phyloP scores from a whole-genome alignment of 805 yeast species.

The Cyberlindnera saturnus region DNA sequence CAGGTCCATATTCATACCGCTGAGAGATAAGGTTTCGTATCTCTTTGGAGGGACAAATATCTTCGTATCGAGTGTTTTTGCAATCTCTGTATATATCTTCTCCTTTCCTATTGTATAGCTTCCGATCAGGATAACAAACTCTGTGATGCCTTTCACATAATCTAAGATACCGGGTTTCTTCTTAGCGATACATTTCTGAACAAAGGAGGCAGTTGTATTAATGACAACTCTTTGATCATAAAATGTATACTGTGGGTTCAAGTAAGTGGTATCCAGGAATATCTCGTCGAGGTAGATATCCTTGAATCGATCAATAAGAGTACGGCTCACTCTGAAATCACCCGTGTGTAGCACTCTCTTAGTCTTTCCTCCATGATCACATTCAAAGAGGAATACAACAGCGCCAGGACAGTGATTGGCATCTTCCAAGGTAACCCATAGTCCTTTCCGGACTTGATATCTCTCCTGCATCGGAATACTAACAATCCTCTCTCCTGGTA shows the following conservation, averaged over 20 bases:
- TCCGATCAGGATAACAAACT: conserved; percentile 62
- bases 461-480: conserved; percentile 32
- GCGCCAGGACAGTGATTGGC: conserved; percentile 99
- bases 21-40: conserved; percentile 7
- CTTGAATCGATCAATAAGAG: conserved; percentile 26
- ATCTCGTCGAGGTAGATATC: conserved; percentile 44
- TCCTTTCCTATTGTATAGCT: conserved; percentile 94
- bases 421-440: conserved; percentile 57
- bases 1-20: conserved; percentile 9
- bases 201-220: conserved; percentile 46
- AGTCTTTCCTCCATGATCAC: conserved; percentile 3
- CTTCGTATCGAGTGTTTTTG: conserved; percentile 44
- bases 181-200: conserved; percentile 22
- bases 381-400: conserved; percentile 65
- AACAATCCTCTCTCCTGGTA: conserved; percentile 38
- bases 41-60: conserved; percentile 42
- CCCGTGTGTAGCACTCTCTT: conserved; percentile 74
- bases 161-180: conserved; percentile 30
- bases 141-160: conserved; percentile 24
- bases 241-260: conserved; percentile 67
- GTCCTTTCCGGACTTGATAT: conserved; percentile 26
- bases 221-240: conserved; percentile 75
- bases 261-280: conserved; percentile 87
- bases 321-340: conserved; percentile 70
- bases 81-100: conserved; percentile 64